Base-by-base conservation (phyloP, 306 rosid genomes). In the cucumber (Cucumis sativus) region DNA sequence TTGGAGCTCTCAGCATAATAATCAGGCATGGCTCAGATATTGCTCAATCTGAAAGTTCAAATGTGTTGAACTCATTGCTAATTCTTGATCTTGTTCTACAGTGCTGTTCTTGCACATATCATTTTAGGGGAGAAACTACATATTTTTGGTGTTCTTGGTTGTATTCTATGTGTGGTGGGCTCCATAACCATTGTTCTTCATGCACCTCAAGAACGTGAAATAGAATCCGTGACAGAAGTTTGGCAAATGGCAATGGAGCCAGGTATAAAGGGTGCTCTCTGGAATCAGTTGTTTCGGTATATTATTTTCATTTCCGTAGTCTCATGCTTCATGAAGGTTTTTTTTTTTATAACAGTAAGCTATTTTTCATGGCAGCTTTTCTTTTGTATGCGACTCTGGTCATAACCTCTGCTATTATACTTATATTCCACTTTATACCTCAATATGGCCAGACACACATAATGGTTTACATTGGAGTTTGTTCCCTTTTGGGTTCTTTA, bases 191-290 rank as follows among this genome's bases (percentile, higher is more conserved):
- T 91, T 86, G 97, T 91, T 83, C 84, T 91, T 30, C 97, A 91
- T 75, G 97, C 97, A n/a, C 97, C 97, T 64, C 90, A 83, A 76
- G 97, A 91, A 75, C 87, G 85, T 69, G 86, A 80, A 83, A 86
- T 91, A 76, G 86, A 81, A 77, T 91, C 97, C 3, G 97, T 91
- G 85, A 74, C 41, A n/a, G 92, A 91, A 86, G 91, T 91, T n/a
- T 91, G 97, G 97, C 88, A 78, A 83, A 89, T 91, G 81, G 97
- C 97, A 23, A 91, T 88, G 89, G 93, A 91, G 61, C 97, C 93
- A 81, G 97, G 97, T 91, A 87, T 23, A 61, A 64, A 77, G 60
- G 41, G 13, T 76, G 59, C 79, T 78, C 18, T 57, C 65, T 70
- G 59, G 78, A 78, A 18, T 59, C 39, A 39, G 39, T 12, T 75